Evolutionary conservation across 192 early-diverging fungal genomes (phyloP).

Genomic region (Neocallimastix lanati): DNA sequence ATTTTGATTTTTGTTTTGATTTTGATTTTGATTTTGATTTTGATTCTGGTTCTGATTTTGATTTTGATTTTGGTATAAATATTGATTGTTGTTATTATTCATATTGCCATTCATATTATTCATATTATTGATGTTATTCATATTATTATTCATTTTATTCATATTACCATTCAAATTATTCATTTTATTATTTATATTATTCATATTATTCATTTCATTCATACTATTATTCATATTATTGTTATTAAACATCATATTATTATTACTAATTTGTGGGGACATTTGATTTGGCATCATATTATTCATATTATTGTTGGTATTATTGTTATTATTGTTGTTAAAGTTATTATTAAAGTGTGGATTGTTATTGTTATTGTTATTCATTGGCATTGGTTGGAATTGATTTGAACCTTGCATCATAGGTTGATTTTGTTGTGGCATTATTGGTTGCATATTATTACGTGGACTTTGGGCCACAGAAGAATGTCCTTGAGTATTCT

Average conservation of each 20-base stretch:
- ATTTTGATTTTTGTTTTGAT: too few relatives aligned
- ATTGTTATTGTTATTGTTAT: not conserved
- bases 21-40: too few relatives aligned
- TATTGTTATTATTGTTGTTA: not conserved
- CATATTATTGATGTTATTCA: not conserved
- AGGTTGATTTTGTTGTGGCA: not conserved
- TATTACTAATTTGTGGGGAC: not conserved
- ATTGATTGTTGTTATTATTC: too few relatives aligned
- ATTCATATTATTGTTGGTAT: not conserved
- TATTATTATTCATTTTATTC: not conserved
- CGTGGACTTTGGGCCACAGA: not conserved
- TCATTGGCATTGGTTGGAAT: not conserved
- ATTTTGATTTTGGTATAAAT: too few relatives aligned
- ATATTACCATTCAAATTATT: not conserved
- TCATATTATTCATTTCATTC: not conserved
- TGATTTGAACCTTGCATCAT: not conserved
- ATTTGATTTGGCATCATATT: not conserved
- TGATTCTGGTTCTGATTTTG: too few relatives aligned
- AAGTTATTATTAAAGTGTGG: not conserved
- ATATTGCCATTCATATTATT: not conserved
- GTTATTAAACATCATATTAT: not conserved
- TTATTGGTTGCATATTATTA: not conserved
- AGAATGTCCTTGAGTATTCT: not conserved
- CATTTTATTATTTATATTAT: not conserved
- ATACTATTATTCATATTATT: not conserved